phyloP scores from a whole-genome alignment of 441 rosid species.

The Populus tomentosa region DNA sequence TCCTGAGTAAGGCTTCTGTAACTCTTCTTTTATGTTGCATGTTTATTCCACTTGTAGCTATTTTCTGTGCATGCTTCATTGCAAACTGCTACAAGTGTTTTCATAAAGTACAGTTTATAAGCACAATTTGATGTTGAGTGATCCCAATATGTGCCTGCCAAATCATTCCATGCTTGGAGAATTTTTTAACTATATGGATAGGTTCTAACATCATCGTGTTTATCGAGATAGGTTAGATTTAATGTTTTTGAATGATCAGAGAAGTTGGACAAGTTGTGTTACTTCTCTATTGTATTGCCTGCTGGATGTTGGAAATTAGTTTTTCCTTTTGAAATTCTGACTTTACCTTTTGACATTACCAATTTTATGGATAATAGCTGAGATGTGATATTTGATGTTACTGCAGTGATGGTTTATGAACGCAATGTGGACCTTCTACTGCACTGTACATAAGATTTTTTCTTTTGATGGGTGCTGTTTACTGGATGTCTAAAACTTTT shows the following conservation, averaged over 20 bases:
- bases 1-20: conserved; percentile 69
- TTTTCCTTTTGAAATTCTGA: neutral
- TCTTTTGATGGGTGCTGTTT: neutral
- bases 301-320: neutral
- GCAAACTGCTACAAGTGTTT: neutral
- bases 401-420: too few species aligned
- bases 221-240: neutral
- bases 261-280: neutral
- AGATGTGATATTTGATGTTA: too few species aligned
- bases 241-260: neutral
- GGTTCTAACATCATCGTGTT: neutral
- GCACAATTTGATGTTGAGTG: neutral
- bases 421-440: neutral
- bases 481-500: neutral
- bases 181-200: neutral
- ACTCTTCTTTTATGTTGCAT: neutral
- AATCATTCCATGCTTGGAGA: neutral
- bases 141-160: neutral
- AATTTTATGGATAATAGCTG: neutral
- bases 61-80: neutral
- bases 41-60: neutral
- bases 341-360: neutral
- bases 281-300: neutral
- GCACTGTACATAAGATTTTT: neutral
- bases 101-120: neutral